phyloP scores from a whole-genome alignment of 305 asterid genomes.

The Ajuga reptans region DNA sequence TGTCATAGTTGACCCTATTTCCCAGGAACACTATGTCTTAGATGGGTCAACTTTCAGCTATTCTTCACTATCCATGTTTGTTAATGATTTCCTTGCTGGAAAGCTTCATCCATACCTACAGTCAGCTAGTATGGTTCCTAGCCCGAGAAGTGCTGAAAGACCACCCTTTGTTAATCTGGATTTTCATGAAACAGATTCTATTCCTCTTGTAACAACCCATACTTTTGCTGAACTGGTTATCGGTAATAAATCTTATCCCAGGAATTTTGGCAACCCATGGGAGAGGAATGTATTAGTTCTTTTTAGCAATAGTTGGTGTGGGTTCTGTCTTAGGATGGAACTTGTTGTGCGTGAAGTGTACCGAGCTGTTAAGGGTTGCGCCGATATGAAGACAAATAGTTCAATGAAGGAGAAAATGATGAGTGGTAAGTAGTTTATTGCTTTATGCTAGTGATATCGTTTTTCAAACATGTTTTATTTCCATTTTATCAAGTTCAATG shows the following conservation, averaged over 20 bases:
- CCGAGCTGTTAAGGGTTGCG: conserved; percentile 57
- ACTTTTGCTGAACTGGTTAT: conserved; percentile 64
- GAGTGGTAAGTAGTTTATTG: conserved; percentile 41
- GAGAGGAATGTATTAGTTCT: conserved; percentile 67
- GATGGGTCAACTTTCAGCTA: conserved; percentile 37
- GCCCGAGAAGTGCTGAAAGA: conserved; percentile 43
- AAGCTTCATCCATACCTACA: conserved; percentile 64
- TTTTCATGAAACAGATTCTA: conserved; percentile 77
- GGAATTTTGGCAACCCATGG: conserved; percentile 36
- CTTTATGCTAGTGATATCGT: conserved; percentile 14
- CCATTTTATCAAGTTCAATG: no score
- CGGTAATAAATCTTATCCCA: conserved; percentile 46
- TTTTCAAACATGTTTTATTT: neutral
- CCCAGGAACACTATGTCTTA: conserved; percentile 54
- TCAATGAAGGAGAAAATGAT: conserved; percentile 39
- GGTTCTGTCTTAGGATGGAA: conserved; percentile 95
- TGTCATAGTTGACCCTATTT: conserved; percentile 62
- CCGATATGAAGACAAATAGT: conserved; percentile 35
- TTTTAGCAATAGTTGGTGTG: conserved; percentile 86
- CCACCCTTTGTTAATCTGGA: conserved; percentile 91
- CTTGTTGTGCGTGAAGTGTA: conserved; percentile 85
- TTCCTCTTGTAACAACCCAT: conserved; percentile 56
- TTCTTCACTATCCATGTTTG: conserved; percentile 50
- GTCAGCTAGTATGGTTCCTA: conserved; percentile 45
- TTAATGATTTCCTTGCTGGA: conserved; percentile 50